These are phyloP conservation scores for Schizochytrium sp. DNA, from an alignment of 108 stramenopile species.

Conservation along the genomic window DNA sequence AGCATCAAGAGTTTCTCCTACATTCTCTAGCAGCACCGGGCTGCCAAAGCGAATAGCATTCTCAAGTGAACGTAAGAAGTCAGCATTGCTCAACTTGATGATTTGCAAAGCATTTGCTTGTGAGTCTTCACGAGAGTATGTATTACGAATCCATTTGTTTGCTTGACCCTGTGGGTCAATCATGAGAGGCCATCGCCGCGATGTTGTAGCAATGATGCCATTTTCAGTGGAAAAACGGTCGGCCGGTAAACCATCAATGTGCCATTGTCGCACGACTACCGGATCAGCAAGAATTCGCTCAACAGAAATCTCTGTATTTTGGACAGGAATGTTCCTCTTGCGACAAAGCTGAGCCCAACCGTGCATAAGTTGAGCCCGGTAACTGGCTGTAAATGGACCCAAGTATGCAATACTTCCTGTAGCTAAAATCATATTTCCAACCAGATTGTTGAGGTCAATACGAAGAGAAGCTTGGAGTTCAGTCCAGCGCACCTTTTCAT, in stretches of 20 bases:
- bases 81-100: conserved; percentile 67
- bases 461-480: conserved; percentile 68
- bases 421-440: conserved; percentile 74
- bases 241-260: conserved; percentile 76
- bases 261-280: conserved; percentile 73
- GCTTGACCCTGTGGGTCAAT: conserved; percentile 75
- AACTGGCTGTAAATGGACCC: conserved; percentile 78
- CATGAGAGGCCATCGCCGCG: conserved; percentile 71
- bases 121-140: not conserved
- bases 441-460: conserved; percentile 69
- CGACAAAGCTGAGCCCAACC: conserved; percentile 70
- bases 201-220: conserved; percentile 71
- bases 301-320: conserved; percentile 64
- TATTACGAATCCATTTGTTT: conserved; percentile 70
- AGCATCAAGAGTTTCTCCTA: conserved; percentile 69
- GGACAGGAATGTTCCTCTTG: conserved; percentile 68
- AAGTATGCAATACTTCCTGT: conserved; percentile 78
- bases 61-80: conserved; percentile 71
- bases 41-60: conserved; percentile 68
- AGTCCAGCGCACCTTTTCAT: conserved; percentile 76
- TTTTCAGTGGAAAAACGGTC: conserved; percentile 79
- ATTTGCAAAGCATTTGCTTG: conserved; percentile 59
- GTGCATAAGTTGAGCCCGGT: conserved; percentile 61
- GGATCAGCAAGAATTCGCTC: conserved; percentile 65
- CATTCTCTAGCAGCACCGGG: conserved; percentile 72